These are phyloP conservation scores for Botrytis deweyae DNA, from an alignment of 2,329 filamentous ascomycete genomes.

Conservation along the genomic window DNA sequence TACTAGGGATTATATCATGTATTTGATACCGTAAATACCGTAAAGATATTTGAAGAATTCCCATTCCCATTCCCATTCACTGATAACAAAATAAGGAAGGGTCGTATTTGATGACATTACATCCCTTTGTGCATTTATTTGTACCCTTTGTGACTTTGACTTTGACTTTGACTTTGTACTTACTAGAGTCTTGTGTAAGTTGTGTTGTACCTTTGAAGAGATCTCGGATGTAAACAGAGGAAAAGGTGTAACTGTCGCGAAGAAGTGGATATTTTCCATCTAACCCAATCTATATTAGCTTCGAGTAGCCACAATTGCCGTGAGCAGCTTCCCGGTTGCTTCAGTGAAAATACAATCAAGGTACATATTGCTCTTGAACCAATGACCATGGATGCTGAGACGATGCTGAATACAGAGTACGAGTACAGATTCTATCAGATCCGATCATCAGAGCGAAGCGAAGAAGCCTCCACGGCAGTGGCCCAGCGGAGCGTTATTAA, in stretches of 20 bases:
- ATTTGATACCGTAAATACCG: background rate
- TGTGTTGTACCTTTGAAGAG: background rate
- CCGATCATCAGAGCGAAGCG: background rate
- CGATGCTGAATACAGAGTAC: no score
- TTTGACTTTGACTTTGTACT: background rate
- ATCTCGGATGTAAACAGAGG: background rate
- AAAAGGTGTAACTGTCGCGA: background rate
- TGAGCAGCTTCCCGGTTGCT: background rate
- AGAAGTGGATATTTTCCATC: background rate
- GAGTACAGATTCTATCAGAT: background rate
- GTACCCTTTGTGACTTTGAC: background rate
- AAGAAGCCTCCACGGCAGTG: conserved; percentile 8
- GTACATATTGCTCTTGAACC: background rate
- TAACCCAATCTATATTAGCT: background rate
- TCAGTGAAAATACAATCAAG: background rate
- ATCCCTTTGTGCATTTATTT: background rate
- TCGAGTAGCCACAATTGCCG: background rate
- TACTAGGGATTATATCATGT: no score
- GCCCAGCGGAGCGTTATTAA: background rate
- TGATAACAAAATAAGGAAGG: background rate
- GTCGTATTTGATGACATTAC: background rate
- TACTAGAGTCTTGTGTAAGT: background rate
- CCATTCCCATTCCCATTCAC: background rate
- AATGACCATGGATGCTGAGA: background rate
- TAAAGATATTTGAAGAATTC: background rate